Evolutionary conservation across 1,284 basidiomycete genomes (phyloP), one percentile per base, ranked within the genome.

Genomic region (Ganoderma sinense): DNA sequence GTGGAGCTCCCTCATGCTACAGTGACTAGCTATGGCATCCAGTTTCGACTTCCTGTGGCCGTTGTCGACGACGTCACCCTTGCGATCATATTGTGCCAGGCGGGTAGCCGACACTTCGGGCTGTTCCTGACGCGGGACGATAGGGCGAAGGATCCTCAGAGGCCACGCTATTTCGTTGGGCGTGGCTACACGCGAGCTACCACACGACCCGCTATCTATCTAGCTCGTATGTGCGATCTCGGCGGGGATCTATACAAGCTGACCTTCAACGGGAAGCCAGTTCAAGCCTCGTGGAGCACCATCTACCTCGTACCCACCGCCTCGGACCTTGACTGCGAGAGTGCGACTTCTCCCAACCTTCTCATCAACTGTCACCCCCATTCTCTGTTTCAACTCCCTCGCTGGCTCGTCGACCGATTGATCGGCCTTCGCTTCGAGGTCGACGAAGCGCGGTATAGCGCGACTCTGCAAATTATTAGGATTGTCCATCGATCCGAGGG

Each of bases 181-280:
- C 58, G 53, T 20, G 39, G 66, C 26, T 55, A 55, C 29, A 13
- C 14, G 5, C 29, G 29, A 29, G 7, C 48, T 23, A 26, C 48
- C 11, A 51, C 48, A 26, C 3, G 48, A 8, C 23, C 23, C 11
- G 23, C 23, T 3, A 26, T n/a, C 13, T 29, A 63, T 8, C 14
- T 20, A 8, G 23, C 20, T 36, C 62, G 48, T 8, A 18, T 53
- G 10, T 48, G 14, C 13, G 10, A 36, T 8, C 51, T 64, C 6
- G 62, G 62, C 1, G 33, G 31, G 0, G 67, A 69, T 43, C 39
- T 53, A 10, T 16, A 65, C 58, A 56, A 69, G n/a, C 33, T 69
- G 0, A 11, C 16, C 14, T 62, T 67, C 51, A 13, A 31, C 8
- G 66, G 66, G 2, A 62, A 56, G 45, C 45, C 39, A 2, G 31